Evolutionary conservation across 1,139 yeast genomes (phyloP).

Genomic region (Pichia sp.): DNA sequence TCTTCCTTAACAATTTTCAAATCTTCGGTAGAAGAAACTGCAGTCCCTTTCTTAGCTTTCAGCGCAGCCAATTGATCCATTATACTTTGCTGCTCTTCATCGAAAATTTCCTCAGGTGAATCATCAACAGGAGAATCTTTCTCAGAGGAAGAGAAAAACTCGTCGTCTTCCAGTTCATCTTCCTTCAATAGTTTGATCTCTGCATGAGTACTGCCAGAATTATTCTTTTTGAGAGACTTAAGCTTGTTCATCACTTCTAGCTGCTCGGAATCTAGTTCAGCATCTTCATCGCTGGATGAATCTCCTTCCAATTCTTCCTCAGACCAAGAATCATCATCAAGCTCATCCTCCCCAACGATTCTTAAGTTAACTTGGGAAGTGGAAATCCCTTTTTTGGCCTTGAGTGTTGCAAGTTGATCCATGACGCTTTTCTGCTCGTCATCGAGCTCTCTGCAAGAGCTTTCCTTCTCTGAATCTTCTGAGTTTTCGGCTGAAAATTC

Average conservation of each 20-base stretch:
- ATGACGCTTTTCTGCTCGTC: conserved; percentile 19
- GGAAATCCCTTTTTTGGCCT: conserved; percentile 10
- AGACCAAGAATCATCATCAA: conserved; percentile 12
- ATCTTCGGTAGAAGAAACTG: conserved; percentile 6
- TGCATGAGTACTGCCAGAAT: conserved; percentile 3
- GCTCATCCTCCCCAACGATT: conserved; percentile 24
- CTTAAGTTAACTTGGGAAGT: conserved; percentile 18
- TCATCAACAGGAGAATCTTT: background rate
- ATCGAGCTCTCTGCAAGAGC: conserved; percentile 12
- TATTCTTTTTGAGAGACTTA: conserved; percentile 17
- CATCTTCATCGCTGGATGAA: conserved; percentile 7
- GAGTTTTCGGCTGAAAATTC: conserved; percentile 25
- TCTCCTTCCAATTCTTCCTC: conserved; percentile 11
- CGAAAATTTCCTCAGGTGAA: conserved; percentile 4
- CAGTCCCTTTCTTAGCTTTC: conserved; percentile 15
- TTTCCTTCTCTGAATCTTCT: conserved; percentile 18
- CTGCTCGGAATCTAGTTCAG: conserved; percentile 11
- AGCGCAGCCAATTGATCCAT: conserved; percentile 18
- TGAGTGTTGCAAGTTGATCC: conserved; percentile 16
- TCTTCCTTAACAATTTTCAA: conserved; percentile 27
- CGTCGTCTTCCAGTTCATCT: conserved; percentile 22
- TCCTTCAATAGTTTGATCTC: conserved; percentile 23
- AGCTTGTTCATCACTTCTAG: conserved; percentile 17
- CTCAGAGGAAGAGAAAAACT: too few relatives aligned
- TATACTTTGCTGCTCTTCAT: conserved; percentile 21